phyloP scores from a whole-genome alignment of 805 yeast genomes.

The Saturnispora besseyi region DNA sequence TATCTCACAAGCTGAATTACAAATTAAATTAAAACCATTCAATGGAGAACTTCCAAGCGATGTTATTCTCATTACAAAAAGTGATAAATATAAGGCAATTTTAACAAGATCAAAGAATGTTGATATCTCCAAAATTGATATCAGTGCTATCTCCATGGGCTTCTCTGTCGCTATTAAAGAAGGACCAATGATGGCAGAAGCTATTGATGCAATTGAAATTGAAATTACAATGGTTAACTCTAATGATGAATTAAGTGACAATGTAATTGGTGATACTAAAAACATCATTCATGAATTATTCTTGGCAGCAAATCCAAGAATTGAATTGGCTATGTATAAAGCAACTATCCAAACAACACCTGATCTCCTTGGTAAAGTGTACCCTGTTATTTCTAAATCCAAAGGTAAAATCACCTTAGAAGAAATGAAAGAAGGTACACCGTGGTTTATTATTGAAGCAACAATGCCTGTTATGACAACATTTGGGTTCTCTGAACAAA shows the following conservation, averaged over 20 bases:
- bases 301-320: slow-evolving; percentile 77
- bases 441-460: slow-evolving; percentile 83
- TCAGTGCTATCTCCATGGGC: slow-evolving; percentile 40
- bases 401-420: slow-evolving; percentile 81
- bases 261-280: slow-evolving; percentile 19
- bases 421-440: slow-evolving; percentile 97
- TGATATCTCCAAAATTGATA: slow-evolving; percentile 3
- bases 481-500: slow-evolving; percentile 93
- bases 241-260: slow-evolving; percentile 14
- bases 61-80: slow-evolving; percentile 24
- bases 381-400: slow-evolving; percentile 84
- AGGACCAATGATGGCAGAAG: slow-evolving; percentile 88
- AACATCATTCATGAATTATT: slow-evolving; percentile 56
- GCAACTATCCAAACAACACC: slow-evolving; percentile 95
- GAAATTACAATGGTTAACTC: slow-evolving; percentile 34
- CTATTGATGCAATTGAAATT: slow-evolving; percentile 71
- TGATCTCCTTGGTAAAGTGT: slow-evolving; percentile 91
- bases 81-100: slow-evolving; percentile 46
- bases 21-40: slow-evolving; percentile 5
- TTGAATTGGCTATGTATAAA: slow-evolving; percentile 85
- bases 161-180: slow-evolving; percentile 72
- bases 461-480: slow-evolving; percentile 90
- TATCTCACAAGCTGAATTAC: slow-evolving; percentile 27
- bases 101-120: slow-evolving; percentile 49
- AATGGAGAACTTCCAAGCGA: slow-evolving; percentile 5